Base-by-base conservation (phyloP, 305 asterid species). In the Solanum aculeatissimum region DNA sequence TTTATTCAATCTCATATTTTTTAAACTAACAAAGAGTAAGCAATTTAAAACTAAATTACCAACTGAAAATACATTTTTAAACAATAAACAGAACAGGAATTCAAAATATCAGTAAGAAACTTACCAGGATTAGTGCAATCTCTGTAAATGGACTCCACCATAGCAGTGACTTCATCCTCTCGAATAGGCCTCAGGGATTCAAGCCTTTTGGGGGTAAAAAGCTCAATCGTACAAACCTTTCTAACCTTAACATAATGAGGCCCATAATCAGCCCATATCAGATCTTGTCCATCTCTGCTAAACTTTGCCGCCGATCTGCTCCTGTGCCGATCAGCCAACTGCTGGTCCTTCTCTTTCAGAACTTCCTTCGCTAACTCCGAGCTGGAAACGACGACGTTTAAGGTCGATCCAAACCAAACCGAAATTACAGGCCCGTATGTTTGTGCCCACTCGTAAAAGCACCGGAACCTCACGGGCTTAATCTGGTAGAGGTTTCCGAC, bases 261-360 rank as follows among this genome's bases (percentile, higher is more conserved):
- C 4, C 95, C 95, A 18, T 92, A 92, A 79, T 91, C 96, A 2
- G 96, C 84, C 96, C 96, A 92, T 63, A 91, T 91, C 85, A 92
- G 83, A 47, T 92, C 96, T 89, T 80, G 80, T 10, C 94, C 96
- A 78, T 89, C 89, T 86, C 91, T 89, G 85, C 93, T 92, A 82
- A 91, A 86, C 85, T 87, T 92, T 1, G 87, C 88, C n/a, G 91
- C 89, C 86, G 87, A 88, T 23, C 84, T 83, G 0, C 92, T 92
- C 89, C 96, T 84, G 79, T 90, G 90, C 85, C 96, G 72, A 68
- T 91, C 83, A 6, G 96, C 94, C 75, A 92, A 86, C 80, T 85
- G 90, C 85, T 87, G 90, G 21, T 92, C 96, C 38, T 92, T 88
- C 69, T 92, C 96, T 55, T 91, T 92, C 35, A 92, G 66, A 19